Base-by-base conservation (phyloP, 345 rosid species). In the Gossypium bickii region DNA sequence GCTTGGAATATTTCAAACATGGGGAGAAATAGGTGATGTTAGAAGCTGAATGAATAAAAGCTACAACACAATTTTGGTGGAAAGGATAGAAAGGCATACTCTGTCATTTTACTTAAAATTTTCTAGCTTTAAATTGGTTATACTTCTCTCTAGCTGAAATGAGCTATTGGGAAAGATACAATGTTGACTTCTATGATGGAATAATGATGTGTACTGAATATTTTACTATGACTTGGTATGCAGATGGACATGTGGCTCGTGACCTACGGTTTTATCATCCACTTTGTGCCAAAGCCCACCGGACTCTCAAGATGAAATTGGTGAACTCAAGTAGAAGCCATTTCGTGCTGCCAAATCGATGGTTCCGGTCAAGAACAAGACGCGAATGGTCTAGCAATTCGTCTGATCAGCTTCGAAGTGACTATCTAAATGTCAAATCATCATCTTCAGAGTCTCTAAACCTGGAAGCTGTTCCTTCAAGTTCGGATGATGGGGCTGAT, bases 351-450 rank as follows among this genome's bases (percentile, higher is more conserved):
- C 63, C 48, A 25, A 80, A 77, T 43, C 65, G 83, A 71, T 80
- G 76, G 60, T 71, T 78, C 10, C 24, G 65, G 20, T 58, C 70
- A 1, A 76, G 78, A 70, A 44, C 70, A 49, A 78, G 70, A 52
- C 83, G 74, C 64, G 81, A 27, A 2, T 76, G 85, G 74, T 76
- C 84, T 3, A 64, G 76, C 6, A 77, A 72, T 76, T 85, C 81
- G 18, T 87, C 91, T 0, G 89, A 91, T 78, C 83, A 81, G 81
- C 78, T 73, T 58, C 82, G 52, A 64, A 74, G 83, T 75, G 88
- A 83, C 25, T 78, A 67, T 65, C 20, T 52, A 57, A 82, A 79
- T 80, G 81, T 77, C 16, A 87, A 83, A 71, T 78, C 82, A 18
- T 43, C 82, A 43, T 77, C 78, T 44, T 70, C 72, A 2, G 79